These are phyloP conservation scores for Penicillium roqueforti DNA, from an alignment of 495 filamentous ascomycete species.

Conservation along the genomic window DNA sequence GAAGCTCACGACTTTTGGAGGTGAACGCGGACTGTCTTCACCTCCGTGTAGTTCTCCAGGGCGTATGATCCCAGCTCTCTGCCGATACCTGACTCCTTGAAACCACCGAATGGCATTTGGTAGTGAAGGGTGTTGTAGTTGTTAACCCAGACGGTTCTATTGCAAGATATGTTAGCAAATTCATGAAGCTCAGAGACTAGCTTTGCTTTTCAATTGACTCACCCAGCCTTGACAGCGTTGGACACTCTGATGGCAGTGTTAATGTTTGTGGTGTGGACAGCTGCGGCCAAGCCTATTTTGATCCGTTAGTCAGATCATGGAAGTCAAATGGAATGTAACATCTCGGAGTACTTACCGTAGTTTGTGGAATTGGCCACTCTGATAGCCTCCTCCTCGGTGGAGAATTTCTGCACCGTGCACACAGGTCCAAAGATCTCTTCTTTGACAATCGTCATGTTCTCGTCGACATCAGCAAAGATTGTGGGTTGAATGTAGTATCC, in stretches of 20 bases:
- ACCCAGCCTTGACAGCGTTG: conserved; percentile 66
- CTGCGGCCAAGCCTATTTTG: conserved; percentile 57
- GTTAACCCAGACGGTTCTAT: conserved; percentile 78
- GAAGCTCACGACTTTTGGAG: background rate
- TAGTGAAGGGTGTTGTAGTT: conserved; percentile 62
- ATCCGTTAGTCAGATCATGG: background rate
- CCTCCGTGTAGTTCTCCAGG: conserved; percentile 75
- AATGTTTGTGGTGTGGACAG: conserved; percentile 78
- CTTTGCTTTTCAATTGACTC: background rate
- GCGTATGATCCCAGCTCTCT: conserved; percentile 67
- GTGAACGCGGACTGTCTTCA: conserved; percentile 47
- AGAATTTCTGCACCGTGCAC: conserved; percentile 78
- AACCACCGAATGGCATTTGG: conserved; percentile 77
- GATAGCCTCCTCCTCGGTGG: conserved; percentile 69
- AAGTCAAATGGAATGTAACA: background rate
- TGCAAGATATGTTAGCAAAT: background rate
- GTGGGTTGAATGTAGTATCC: conserved; percentile 92
- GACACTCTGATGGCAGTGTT: conserved; percentile 77
- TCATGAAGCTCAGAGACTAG: background rate
- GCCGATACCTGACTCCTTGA: conserved; percentile 86
- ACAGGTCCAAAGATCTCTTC: conserved; percentile 94
- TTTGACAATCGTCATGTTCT: conserved; percentile 86
- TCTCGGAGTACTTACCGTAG: conserved; percentile 41
- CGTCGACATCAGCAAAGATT: conserved; percentile 75
- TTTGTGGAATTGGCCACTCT: conserved; percentile 65